Evolutionary conservation across 2,329 filamentous ascomycete species (phyloP).

Genomic region (Neopestalotiopsis rosae): DNA sequence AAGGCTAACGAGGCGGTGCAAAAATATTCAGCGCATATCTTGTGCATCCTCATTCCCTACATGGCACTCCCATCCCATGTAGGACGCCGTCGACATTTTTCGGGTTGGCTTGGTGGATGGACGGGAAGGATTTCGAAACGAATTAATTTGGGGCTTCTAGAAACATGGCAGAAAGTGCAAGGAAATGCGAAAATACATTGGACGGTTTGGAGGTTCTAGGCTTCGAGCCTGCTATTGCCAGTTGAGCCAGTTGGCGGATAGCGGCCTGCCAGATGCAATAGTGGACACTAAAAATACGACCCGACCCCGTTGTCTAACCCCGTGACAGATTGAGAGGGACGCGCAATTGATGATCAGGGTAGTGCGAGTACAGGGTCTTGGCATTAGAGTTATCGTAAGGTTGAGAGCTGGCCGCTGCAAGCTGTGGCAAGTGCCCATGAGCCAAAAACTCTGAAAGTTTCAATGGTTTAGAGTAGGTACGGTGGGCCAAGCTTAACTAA

Average conservation of each 20-base stretch:
- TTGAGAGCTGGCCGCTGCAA: background rate
- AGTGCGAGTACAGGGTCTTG: constrained; percentile 8
- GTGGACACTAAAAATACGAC: background rate
- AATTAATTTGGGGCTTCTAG: background rate
- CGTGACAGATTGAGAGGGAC: constrained; percentile 11
- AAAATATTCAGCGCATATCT: too few species aligned
- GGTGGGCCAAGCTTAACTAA: constrained; percentile 1
- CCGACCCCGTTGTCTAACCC: background rate
- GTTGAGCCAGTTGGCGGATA: too few species aligned
- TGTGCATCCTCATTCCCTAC: constrained; percentile 2
- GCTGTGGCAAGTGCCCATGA: constrained; percentile 2
- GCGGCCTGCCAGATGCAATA: background rate
- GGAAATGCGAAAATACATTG: background rate
- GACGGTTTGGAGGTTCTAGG: background rate
- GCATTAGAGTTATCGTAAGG: constrained; percentile 13
- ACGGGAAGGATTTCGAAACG: background rate
- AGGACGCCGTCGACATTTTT: background rate
- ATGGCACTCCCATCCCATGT: background rate
- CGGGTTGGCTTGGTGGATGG: background rate
- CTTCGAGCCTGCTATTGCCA: background rate
- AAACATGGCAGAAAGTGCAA: background rate
- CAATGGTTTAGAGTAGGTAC: background rate
- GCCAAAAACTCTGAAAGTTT: constrained; percentile 1
- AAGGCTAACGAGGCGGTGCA: constrained; percentile 13
- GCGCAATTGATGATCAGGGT: constrained; percentile 2